A percentile compares a stretch with the other conserved stretches of the same genome.
These are phyloP conservation scores for Tremella fuciformis DNA, from an alignment of 768 basidiomycete species.

Conservation along the genomic window DNA sequence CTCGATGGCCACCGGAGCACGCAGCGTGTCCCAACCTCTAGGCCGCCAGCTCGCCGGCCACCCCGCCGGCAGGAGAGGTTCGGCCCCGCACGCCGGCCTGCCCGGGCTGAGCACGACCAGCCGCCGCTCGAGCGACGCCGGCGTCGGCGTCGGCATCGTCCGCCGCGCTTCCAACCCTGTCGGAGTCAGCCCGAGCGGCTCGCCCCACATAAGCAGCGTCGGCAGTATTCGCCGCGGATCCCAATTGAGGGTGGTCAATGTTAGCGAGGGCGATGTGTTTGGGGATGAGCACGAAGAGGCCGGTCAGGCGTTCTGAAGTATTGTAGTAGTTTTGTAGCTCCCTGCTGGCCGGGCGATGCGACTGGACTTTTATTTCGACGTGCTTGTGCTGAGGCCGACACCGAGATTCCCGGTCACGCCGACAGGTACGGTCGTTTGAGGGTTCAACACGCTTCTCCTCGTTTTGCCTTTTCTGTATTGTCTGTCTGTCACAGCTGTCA, in stretches of 20 bases:
- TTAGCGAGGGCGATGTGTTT: conserved; percentile 22
- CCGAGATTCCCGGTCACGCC: too few relatives aligned
- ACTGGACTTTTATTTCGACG: neutral
- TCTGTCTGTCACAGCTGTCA: too few relatives aligned
- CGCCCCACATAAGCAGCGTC: conserved; percentile 3
- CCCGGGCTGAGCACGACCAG: neutral
- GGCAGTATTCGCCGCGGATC: conserved; percentile 21
- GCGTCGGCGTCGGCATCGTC: neutral
- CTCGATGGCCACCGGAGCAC: conserved; percentile 2
- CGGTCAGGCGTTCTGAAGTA: conserved; percentile 1
- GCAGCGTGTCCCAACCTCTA: conserved; percentile 15
- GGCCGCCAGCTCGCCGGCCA: conserved; percentile 21
- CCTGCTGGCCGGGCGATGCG: conserved; percentile 4
- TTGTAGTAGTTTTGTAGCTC: too few relatives aligned
- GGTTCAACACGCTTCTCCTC: too few relatives aligned
- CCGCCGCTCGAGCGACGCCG: conserved; percentile 4
- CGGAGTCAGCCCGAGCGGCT: neutral
- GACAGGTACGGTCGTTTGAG: too few relatives aligned
- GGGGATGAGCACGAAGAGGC: conserved; percentile 1
- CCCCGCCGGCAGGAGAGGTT: conserved; percentile 18
- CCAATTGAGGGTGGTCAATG: conserved; percentile 31
- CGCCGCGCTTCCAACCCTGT: neutral
- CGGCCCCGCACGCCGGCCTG: conserved; percentile 10
- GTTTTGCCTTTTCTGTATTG: too few relatives aligned
- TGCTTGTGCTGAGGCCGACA: too few relatives aligned